phyloP scores from a whole-genome alignment of 805 yeast species.

The Limtongia smithiae region DNA sequence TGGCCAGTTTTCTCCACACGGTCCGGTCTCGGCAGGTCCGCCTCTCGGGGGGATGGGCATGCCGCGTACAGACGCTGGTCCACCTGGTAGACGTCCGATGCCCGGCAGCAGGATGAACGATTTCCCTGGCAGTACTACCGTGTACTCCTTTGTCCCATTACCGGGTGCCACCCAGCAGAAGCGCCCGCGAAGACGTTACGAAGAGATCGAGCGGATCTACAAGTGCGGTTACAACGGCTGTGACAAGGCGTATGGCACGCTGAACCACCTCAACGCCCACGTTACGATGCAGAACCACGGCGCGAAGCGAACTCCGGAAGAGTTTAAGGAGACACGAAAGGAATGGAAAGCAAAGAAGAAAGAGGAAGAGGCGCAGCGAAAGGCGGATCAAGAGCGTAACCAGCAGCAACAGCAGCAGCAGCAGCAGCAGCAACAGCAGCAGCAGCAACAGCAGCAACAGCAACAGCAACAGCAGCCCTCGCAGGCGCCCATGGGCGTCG shows the following conservation, averaged over 20 bases:
- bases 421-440: slow-evolving; percentile 16
- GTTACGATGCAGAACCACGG: slow-evolving; percentile 54
- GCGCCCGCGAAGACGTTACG: slow-evolving; percentile 52
- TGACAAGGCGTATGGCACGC: slow-evolving; percentile 55
- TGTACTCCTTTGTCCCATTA: slow-evolving; percentile 33
- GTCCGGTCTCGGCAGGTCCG: slow-evolving; percentile 5
- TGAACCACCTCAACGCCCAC: slow-evolving; percentile 58
- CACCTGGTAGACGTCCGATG: not conserved
- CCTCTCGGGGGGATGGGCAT: slow-evolving; percentile 6
- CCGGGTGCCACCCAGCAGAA: slow-evolving; percentile 37
- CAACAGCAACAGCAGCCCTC: slow-evolving; percentile 16
- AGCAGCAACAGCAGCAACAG: slow-evolving; percentile 9
- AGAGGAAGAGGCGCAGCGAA: slow-evolving; percentile 32
- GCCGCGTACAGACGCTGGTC: not conserved
- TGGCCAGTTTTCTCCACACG: not conserved
- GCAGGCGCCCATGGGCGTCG: too few species aligned
- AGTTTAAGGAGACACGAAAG: slow-evolving; percentile 50
- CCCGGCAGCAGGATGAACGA: not conserved
- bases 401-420: slow-evolving; percentile 5
- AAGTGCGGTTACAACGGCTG: slow-evolving; percentile 49
- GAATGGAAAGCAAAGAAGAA: slow-evolving; percentile 43
- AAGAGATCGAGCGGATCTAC: slow-evolving; percentile 55
- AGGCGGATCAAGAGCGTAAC: slow-evolving; percentile 19
- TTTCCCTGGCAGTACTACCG: slow-evolving; percentile 14
- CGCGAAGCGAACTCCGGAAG: slow-evolving; percentile 51